phyloP scores from a whole-genome alignment of 164 flowering plant genomes.

The Berberis vulgaris region DNA sequence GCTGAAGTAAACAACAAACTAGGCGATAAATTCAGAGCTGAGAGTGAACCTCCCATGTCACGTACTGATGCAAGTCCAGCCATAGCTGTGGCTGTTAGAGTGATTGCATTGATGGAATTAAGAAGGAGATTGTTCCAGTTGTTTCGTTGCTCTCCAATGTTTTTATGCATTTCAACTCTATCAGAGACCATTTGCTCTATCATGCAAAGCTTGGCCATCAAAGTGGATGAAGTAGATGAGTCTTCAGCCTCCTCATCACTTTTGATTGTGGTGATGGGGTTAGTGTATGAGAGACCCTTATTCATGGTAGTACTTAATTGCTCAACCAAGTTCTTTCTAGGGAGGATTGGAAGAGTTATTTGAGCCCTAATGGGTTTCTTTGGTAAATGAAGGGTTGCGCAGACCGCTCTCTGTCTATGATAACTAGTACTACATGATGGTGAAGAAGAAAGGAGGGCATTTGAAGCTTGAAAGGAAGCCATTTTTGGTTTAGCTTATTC shows the following conservation, averaged over 20 bases:
- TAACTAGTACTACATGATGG: neutral
- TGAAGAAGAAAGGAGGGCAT: neutral
- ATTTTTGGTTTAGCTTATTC: slow-evolving; percentile 9
- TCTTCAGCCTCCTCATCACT: neutral
- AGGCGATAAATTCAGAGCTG: slow-evolving; percentile 40
- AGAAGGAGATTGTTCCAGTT: slow-evolving; percentile 44
- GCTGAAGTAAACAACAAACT: slow-evolving; percentile 37
- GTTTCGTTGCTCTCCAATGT: slow-evolving; percentile 36
- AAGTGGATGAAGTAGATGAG: neutral
- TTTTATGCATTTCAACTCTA: slow-evolving; percentile 41
- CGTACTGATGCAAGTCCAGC: slow-evolving; percentile 28
- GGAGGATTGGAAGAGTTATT: slow-evolving; percentile 18
- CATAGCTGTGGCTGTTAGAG: slow-evolving; percentile 36
- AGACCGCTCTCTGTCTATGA: neutral
- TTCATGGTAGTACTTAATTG: slow-evolving; percentile 6
- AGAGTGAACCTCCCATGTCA: slow-evolving; percentile 10
- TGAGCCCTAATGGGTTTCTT: neutral
- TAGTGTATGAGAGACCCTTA: slow-evolving; percentile 4
- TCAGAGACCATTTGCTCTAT: slow-evolving; percentile 32
- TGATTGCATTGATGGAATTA: slow-evolving; percentile 33
- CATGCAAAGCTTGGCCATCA: slow-evolving; percentile 28
- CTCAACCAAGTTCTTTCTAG: slow-evolving; percentile 4
- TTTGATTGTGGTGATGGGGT: neutral
- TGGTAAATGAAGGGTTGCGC: slow-evolving; percentile 18
- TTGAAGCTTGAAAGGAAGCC: slow-evolving; percentile 23